Conservation (phyloP, 495 filamentous ascomycete species). For the Talaromyces nanjingensis region DNA sequence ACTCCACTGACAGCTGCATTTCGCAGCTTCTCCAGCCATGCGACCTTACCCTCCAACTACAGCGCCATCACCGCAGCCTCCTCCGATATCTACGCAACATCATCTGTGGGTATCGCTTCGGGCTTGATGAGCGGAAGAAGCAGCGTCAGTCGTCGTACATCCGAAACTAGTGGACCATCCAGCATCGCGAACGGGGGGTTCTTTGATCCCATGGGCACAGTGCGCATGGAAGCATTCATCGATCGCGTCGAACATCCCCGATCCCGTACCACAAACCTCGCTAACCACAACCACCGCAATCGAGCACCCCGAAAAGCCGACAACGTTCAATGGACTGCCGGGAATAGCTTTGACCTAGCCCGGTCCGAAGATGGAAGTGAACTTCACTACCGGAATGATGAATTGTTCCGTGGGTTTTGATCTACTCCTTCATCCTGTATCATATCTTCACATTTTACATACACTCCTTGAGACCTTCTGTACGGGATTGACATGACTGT, state of each 20-base stretch:
- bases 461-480: background rate
- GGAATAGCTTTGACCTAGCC: slow-evolving; percentile 26
- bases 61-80: slow-evolving; percentile 45
- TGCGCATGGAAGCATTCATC: slow-evolving; percentile 93
- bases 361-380: slow-evolving; percentile 25
- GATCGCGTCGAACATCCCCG: slow-evolving; percentile 33
- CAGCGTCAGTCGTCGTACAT: slow-evolving; percentile 36
- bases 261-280: slow-evolving; percentile 11
- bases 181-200: slow-evolving; percentile 31
- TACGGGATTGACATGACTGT: background rate
- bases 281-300: slow-evolving; percentile 7
- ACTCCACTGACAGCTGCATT: slow-evolving; percentile 45
- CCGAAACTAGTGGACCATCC: slow-evolving; percentile 33
- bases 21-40: slow-evolving; percentile 66
- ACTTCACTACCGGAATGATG: slow-evolving; percentile 26
- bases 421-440: background rate
- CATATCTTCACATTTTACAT: background rate
- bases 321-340: slow-evolving; percentile 30
- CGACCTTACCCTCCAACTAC: slow-evolving; percentile 33
- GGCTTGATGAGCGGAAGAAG: slow-evolving; percentile 30
- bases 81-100: slow-evolving; percentile 47
- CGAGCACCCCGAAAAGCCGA: slow-evolving; percentile 24
- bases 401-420: slow-evolving; percentile 36
- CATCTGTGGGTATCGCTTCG: slow-evolving; percentile 14
- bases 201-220: slow-evolving; percentile 71